phyloP scores from a whole-genome alignment of 164 flowering plant genomes.

The Nymphaea thermarum region DNA sequence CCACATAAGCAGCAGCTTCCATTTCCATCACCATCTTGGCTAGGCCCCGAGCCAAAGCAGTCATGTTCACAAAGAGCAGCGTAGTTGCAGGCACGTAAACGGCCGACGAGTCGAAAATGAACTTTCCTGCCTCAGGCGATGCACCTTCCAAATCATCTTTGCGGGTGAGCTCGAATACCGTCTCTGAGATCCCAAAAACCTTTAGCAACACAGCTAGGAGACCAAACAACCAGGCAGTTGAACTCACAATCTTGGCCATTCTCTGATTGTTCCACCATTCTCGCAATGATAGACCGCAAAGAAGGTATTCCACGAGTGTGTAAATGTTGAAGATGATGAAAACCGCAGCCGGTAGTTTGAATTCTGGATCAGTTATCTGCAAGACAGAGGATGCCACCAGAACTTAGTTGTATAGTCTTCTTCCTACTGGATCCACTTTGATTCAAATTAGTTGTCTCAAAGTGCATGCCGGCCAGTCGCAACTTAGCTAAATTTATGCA shows the following conservation, averaged over 20 bases:
- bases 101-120: conserved; percentile 39
- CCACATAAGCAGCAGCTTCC: background rate
- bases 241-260: conserved; percentile 21
- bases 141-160: conserved; percentile 15
- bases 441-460: too few species aligned
- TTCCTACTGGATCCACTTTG: too few species aligned
- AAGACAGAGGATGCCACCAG: background rate
- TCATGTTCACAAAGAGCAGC: conserved; percentile 26
- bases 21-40: conserved; percentile 29
- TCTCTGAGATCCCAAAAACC: conserved; percentile 31
- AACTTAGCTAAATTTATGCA: too few species aligned
- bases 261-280: conserved; percentile 51
- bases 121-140: conserved; percentile 10
- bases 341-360: conserved; percentile 14
- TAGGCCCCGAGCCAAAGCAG: conserved; percentile 12
- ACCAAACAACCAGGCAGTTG: conserved; percentile 31
- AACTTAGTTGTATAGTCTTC: too few species aligned
- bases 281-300: conserved; percentile 12
- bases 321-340: conserved; percentile 18
- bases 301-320: conserved; percentile 25
- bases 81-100: conserved; percentile 28
- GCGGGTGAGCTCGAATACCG: conserved; percentile 31
- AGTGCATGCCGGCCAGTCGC: too few species aligned
- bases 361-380: conserved; percentile 29
- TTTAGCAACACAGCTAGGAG: conserved; percentile 17